Evolutionary conservation across 495 filamentous ascomycete species (phyloP).

Genomic region (Podospora tetraspora): DNA sequence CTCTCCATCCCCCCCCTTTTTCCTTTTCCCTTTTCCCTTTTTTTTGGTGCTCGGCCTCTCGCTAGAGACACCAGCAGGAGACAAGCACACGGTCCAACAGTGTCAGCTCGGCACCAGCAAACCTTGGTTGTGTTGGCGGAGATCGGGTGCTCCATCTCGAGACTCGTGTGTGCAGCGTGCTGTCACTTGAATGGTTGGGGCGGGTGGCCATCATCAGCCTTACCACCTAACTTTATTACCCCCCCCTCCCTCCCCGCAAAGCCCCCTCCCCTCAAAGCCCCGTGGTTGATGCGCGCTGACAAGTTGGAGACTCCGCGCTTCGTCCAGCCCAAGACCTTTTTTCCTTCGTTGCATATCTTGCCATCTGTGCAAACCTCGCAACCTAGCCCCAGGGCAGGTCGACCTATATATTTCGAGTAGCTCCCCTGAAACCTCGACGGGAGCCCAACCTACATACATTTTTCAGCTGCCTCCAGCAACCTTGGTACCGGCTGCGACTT

Average conservation of each 20-base stretch:
- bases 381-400: neutral
- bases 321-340: neutral
- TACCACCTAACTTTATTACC: conserved; percentile 22
- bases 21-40: neutral
- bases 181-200: neutral
- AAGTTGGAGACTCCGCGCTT: neutral
- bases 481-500: too few species aligned
- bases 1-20: neutral
- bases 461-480: neutral
- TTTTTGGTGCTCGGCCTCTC: neutral
- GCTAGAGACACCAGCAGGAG: neutral
- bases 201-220: conserved; percentile 27
- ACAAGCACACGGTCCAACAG: conserved; percentile 8
- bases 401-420: neutral
- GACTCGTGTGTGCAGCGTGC: neutral
- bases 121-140: conserved; percentile 4
- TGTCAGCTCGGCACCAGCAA: neutral
- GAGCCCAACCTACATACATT: neutral
- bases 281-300: neutral
- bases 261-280: conserved; percentile 2
- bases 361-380: neutral
- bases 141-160: conserved; percentile 12
- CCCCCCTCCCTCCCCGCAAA: neutral
- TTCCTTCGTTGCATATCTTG: neutral
- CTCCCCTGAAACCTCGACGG: neutral